phyloP scores from a whole-genome alignment of 73 alveolate species.

The Tetrahymena elliotti region DNA sequence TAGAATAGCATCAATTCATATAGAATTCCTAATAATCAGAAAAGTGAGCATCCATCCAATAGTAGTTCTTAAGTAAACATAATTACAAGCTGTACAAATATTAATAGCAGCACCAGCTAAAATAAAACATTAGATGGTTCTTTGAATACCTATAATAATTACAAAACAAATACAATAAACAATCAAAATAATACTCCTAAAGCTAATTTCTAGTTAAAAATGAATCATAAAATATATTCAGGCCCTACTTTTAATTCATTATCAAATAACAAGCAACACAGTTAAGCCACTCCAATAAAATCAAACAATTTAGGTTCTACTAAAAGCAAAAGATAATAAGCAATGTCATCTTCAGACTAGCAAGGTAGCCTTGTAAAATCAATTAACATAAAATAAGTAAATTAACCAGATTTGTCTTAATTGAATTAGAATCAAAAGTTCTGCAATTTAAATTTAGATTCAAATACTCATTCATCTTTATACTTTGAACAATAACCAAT shows the following conservation, averaged over 20 bases:
- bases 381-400: background rate
- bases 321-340: background rate
- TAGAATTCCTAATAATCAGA: background rate
- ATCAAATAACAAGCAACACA: background rate
- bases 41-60: background rate
- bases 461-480: background rate
- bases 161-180: background rate
- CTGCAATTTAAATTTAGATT: background rate
- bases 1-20: background rate
- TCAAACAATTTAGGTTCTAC: background rate
- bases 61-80: background rate
- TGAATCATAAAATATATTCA: background rate
- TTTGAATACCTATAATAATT: background rate
- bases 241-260: background rate
- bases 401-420: background rate
- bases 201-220: background rate
- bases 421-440: background rate
- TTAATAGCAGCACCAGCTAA: background rate
- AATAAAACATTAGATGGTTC: background rate
- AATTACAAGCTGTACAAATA: background rate
- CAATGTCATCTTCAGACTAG: background rate
- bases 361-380: background rate
- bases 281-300: background rate
- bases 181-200: background rate
- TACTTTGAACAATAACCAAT: background rate